Percentiles rank a stretch among this genome's conserved stretches.
These are phyloP conservation scores for Alternaria gansuensis DNA, from an alignment of 2,329 filamentous ascomycete genomes.

Conservation along the genomic window DNA sequence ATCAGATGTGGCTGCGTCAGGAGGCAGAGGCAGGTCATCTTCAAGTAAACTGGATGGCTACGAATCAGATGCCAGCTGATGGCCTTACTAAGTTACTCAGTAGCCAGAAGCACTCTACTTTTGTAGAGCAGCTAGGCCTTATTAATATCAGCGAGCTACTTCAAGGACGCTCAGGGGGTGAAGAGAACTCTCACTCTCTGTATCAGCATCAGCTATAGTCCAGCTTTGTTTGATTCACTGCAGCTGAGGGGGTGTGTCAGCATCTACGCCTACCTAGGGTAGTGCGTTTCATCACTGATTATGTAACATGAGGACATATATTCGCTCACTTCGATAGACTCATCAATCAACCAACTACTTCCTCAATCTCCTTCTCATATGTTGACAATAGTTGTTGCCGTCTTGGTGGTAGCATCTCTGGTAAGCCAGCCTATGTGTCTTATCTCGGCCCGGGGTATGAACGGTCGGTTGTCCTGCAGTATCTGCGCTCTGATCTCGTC, in stretches of 20 bases:
- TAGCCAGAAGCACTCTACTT: slow-evolving; percentile 10
- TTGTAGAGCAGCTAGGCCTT: slow-evolving; percentile 12
- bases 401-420: too few species aligned
- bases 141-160: neutral
- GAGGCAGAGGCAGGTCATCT: slow-evolving; percentile 9
- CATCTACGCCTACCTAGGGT: neutral
- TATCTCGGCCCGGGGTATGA: too few species aligned
- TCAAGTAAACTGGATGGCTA: slow-evolving; percentile 10
- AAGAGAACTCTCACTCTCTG: neutral
- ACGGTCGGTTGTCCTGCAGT: too few species aligned
- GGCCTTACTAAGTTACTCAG: slow-evolving; percentile 8
- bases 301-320: too few species aligned
- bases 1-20: slow-evolving; percentile 21
- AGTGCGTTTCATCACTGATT: too few species aligned
- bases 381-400: too few species aligned
- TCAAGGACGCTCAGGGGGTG: slow-evolving; percentile 1
- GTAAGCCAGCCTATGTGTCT: too few species aligned
- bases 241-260: slow-evolving; percentile 16
- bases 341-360: too few species aligned
- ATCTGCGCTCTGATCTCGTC: too few species aligned
- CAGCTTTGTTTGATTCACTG: slow-evolving; percentile 10
- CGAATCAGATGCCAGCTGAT: slow-evolving; percentile 20
- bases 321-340: too few species aligned
- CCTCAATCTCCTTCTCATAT: too few species aligned
- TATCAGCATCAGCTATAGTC: neutral